A percentile compares a stretch with the other conserved stretches of the same genome.
These are phyloP conservation scores for Naganishia sp. DNA, from an alignment of 1,284 basidiomycete species.

Conservation along the genomic window DNA sequence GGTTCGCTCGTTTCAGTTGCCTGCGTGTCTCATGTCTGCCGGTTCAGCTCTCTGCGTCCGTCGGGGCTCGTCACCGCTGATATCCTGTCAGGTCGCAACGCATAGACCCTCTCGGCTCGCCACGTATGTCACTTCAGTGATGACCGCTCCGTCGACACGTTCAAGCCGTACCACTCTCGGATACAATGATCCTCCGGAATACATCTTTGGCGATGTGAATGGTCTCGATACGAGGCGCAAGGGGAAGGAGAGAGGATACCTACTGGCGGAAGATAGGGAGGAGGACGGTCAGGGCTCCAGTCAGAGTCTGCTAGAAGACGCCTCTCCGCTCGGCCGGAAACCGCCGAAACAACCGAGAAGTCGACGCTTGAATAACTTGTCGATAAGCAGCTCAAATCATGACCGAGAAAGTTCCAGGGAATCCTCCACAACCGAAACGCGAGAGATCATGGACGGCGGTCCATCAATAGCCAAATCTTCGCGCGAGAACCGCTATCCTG, in stretches of 20 bases:
- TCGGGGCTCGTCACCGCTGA: too few relatives aligned
- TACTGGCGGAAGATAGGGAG: not conserved
- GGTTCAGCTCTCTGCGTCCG: too few relatives aligned
- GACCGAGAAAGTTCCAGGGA: not conserved
- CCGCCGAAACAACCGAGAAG: slow-evolving; percentile 27
- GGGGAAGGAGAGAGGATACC: not conserved
- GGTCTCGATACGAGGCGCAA: not conserved
- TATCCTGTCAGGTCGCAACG: too few relatives aligned
- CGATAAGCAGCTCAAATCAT: slow-evolving; percentile 3
- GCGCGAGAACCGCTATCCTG: slow-evolving; percentile 4
- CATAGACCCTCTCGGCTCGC: not conserved
- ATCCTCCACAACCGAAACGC: not conserved
- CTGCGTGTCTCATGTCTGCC: too few relatives aligned
- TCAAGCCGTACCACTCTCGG: not conserved
- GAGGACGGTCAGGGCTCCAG: not conserved
- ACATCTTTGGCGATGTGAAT: slow-evolving; percentile 1
- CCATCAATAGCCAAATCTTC: not conserved
- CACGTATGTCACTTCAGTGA: not conserved
- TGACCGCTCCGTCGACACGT: slow-evolving; percentile 1
- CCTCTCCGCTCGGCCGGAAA: not conserved
- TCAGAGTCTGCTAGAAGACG: not conserved
- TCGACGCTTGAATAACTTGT: slow-evolving; percentile 10
- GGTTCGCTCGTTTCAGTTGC: too few relatives aligned
- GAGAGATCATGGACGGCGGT: not conserved
- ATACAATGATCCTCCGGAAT: slow-evolving; percentile 19